A percentile compares a stretch with the other conserved stretches of the same genome.
Evolutionary conservation across 2,329 filamentous ascomycete genomes (phyloP).

Genomic region (Penicillium sp.): DNA sequence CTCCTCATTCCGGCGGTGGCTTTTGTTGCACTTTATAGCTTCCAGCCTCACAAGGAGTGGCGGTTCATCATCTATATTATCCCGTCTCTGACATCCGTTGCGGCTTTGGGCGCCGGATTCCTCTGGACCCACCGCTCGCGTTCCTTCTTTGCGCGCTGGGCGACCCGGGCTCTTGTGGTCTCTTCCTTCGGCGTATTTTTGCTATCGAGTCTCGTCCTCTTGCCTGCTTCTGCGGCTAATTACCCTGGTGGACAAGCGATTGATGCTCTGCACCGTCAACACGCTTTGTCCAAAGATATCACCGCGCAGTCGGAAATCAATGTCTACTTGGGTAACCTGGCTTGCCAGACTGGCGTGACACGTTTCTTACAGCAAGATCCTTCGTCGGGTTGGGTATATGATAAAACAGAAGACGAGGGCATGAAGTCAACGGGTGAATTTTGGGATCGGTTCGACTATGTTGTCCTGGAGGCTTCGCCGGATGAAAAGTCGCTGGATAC

Average conservation of each 20-base stretch:
- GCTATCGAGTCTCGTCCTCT: conserved; percentile 68
- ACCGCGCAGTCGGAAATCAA: neutral
- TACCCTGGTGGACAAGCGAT: conserved; percentile 90
- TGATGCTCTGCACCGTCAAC: conserved; percentile 36
- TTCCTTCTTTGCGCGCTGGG: conserved; percentile 55
- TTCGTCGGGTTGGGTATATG: conserved; percentile 53
- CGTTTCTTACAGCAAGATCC: conserved; percentile 54
- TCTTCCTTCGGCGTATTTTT: conserved; percentile 64
- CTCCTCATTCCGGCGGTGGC: conserved; percentile 65
- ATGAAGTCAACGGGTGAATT: conserved; percentile 53
- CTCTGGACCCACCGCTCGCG: conserved; percentile 69
- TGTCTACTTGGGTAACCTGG: conserved; percentile 62
- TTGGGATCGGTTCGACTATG: conserved; percentile 62
- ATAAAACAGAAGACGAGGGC: conserved; percentile 59
- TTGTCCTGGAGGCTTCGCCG: conserved; percentile 51
- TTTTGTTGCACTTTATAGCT: conserved; percentile 79
- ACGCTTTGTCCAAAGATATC: conserved; percentile 13
- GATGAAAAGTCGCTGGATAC: conserved; percentile 19
- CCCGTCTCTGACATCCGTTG: conserved; percentile 75
- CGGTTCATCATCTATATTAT: conserved; percentile 91
- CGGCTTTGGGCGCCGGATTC: conserved; percentile 71
- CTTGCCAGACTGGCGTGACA: conserved; percentile 65
- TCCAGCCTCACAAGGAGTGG: conserved; percentile 93
- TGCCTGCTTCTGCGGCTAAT: conserved; percentile 82
- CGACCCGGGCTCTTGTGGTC: conserved; percentile 57